Evolutionary conservation across 2,329 filamentous ascomycete species (phyloP).

Genomic region (Sarocladium kiliense): DNA sequence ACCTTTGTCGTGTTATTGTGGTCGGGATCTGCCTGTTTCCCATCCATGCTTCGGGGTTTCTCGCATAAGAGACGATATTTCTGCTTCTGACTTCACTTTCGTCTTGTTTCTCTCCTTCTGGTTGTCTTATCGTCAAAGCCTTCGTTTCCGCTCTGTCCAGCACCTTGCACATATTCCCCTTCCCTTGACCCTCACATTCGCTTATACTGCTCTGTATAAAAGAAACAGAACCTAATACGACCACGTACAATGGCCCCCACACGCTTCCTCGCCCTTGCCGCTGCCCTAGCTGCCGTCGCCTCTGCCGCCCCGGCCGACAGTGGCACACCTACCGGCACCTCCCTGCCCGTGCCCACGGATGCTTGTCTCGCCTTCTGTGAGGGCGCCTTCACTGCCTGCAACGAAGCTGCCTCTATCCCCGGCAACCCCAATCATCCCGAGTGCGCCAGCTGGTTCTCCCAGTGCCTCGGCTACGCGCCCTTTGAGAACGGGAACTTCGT

Average conservation of each 20-base stretch:
- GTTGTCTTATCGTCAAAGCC: too few relatives aligned
- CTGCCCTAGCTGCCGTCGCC: neutral
- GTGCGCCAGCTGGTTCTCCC: neutral
- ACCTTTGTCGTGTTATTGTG: too few relatives aligned
- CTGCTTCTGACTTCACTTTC: too few relatives aligned
- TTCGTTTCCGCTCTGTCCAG: too few relatives aligned
- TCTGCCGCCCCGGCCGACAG: neutral
- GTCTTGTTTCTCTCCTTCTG: too few relatives aligned
- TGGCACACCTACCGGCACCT: neutral
- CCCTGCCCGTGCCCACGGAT: neutral
- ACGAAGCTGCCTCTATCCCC: slow-evolving; percentile 49
- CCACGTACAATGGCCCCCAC: neutral
- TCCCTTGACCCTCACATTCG: too few relatives aligned
- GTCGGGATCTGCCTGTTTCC: too few relatives aligned
- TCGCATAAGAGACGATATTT: too few relatives aligned
- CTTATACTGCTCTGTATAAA: too few relatives aligned
- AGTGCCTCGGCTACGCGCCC: neutral
- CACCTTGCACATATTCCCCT: too few relatives aligned
- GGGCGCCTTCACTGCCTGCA: slow-evolving; percentile 27
- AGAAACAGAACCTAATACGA: neutral
- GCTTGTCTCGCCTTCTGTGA: slow-evolving; percentile 42
- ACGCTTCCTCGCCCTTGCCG: neutral
- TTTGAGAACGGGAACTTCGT: slow-evolving; percentile 48
- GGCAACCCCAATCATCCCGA: slow-evolving; percentile 49
- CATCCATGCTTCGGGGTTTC: too few relatives aligned